Base-by-base conservation (phyloP, 2,329 filamentous ascomycete genomes). In the Mollisiaceae sp. region DNA sequence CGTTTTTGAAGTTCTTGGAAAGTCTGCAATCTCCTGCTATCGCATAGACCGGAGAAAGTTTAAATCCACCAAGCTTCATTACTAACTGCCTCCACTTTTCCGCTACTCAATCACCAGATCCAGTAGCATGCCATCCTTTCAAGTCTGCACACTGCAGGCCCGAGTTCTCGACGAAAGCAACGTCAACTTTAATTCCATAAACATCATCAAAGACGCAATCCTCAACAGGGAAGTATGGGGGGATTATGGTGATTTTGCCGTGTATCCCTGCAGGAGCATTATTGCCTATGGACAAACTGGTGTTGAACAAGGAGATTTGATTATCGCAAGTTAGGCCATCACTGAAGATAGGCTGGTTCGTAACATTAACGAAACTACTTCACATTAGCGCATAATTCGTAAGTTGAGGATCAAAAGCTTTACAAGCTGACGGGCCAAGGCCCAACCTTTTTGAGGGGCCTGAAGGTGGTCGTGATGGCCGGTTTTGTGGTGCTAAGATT, bases 261-360 rank as follows among this genome's bases (percentile, higher is more conserved):
- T 67, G 73, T 2, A 81, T 75, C 0, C 60, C 66, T 39, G 78
- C 73, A 1, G 79, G 77, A 0, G 65, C 59, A 35, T 77, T 75
- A 0, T 68, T 65, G 1, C 70, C 72, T 0, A 74, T 74, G 0
- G 81, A 79, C 2, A 83, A 72, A 0, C 77, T 75, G 0, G 82
- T 82, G 67, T 83, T 79, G 73, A 80, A 84, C 12, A 83, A 65
- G 14, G 79, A 74, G 14, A 79, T 75, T 74, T 81, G 79, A 39
- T 80, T 78, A 59, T 83, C 80, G 73, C 82, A 84, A 0, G 73
- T 69, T 52, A 74, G 72, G 11, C 75, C 76, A 59, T 80, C 75
- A 11, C 76, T 78, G 65, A 83, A 83, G 4, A 77, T 77, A 1
- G 83, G 83, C 72, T 87, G 85, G 70, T 86, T 86, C 2, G 84